These are phyloP conservation scores for Arthromyces matolae DNA, from an alignment of 768 basidiomycete species.

Conservation along the genomic window DNA sequence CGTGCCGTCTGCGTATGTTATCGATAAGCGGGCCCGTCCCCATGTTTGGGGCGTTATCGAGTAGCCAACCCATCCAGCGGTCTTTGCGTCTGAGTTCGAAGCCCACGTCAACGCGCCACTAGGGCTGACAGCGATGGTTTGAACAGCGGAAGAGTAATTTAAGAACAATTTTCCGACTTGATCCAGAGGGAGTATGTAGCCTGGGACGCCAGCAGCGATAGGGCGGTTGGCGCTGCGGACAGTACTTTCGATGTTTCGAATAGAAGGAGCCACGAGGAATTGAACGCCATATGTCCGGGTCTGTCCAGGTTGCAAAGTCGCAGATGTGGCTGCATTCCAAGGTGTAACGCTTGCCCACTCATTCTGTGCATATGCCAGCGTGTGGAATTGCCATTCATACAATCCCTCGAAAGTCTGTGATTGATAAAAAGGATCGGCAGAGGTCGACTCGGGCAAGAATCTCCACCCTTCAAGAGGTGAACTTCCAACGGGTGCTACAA, in stretches of 20 bases:
- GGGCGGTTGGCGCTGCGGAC: conserved; percentile 39
- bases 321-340: conserved; percentile 52
- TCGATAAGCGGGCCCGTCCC: conserved; percentile 47
- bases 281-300: conserved; percentile 51
- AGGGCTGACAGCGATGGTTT: conserved; percentile 41
- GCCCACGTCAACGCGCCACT: conserved; percentile 44
- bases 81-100: conserved; percentile 39
- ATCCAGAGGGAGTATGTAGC: conserved; percentile 49
- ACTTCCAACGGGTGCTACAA: conserved; percentile 42
- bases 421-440: conserved; percentile 45
- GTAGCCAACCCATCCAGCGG: conserved; percentile 43
- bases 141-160: conserved; percentile 37
- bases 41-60: conserved; percentile 40
- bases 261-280: conserved; percentile 47
- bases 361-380: conserved; percentile 51
- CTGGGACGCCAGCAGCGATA: conserved; percentile 49
- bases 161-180: conserved; percentile 50
- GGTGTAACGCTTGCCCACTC: conserved; percentile 51
- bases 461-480: conserved; percentile 59
- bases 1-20: conserved; percentile 48
- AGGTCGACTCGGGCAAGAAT: conserved; percentile 49
- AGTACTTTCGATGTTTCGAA: conserved; percentile 45
- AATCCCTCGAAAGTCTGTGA: conserved; percentile 58
- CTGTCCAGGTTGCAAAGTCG: conserved; percentile 41
- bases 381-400: conserved; percentile 61